Conservation (phyloP, 768 basidiomycete genomes). For the Piloderma croceum region DNA sequence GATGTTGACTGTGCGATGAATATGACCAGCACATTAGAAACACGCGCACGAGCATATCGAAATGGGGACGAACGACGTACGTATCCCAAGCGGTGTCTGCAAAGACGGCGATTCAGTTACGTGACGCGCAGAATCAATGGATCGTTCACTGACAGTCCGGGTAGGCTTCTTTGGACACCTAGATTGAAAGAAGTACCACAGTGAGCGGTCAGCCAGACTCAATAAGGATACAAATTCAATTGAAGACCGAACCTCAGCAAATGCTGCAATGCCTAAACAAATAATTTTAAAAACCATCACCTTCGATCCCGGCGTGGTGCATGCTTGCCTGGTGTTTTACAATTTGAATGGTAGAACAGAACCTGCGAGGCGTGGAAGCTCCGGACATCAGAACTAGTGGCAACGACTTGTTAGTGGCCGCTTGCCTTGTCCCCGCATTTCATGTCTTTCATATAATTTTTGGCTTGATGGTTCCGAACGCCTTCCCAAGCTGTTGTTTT, state of each 20-base stretch:
- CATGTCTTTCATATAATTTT: slow-evolving; percentile 84
- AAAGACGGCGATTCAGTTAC: slow-evolving; percentile 3
- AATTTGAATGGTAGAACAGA: slow-evolving; percentile 84
- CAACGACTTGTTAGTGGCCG: neutral
- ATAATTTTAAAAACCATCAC: no score
- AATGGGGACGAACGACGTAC: slow-evolving; percentile 38
- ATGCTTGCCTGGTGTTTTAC: slow-evolving; percentile 66
- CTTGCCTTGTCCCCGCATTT: slow-evolving; percentile 63
- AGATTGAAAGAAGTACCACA: neutral
- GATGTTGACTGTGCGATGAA: slow-evolving; percentile 55
- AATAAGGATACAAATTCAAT: neutral
- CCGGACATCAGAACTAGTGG: neutral
- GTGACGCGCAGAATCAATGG: neutral
- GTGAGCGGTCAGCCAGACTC: slow-evolving; percentile 5
- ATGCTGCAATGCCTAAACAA: slow-evolving; percentile 63
- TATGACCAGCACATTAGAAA: no score
- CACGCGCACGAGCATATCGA: neutral
- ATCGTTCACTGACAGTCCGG: slow-evolving; percentile 66
- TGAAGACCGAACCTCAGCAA: slow-evolving; percentile 56
- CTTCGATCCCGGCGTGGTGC: neutral
- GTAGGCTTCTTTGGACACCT: slow-evolving; percentile 82
- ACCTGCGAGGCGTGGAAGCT: slow-evolving; percentile 40
- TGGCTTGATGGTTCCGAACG: slow-evolving; percentile 79
- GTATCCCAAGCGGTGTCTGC: slow-evolving; percentile 87
- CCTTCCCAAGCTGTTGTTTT: slow-evolving; percentile 80